A percentile compares a stretch with the other conserved stretches of the same genome.
Evolutionary conservation across 2,329 filamentous ascomycete species (phyloP).

Genomic region (Penicillium sp.): DNA sequence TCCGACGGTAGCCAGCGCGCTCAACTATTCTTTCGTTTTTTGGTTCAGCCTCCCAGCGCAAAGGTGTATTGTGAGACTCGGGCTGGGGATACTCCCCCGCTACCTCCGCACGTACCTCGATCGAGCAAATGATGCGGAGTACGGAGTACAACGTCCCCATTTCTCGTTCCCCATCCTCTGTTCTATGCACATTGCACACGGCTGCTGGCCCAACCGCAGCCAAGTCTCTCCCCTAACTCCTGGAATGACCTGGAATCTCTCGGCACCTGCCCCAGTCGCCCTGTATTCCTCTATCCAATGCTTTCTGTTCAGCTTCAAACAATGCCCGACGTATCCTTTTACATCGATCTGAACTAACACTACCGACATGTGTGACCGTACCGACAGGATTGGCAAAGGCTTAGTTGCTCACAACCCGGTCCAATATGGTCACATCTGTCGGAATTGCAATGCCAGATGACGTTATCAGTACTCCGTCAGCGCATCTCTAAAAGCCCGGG

Average conservation of each 20-base stretch:
- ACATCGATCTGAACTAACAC: conserved; percentile 2
- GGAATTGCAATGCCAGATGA: conserved; percentile 10
- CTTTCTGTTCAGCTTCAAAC: not conserved
- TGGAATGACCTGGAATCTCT: not conserved
- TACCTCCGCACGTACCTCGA: not conserved
- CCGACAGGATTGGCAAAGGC: conserved; percentile 21
- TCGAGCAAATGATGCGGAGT: not conserved
- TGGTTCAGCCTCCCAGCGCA: not conserved
- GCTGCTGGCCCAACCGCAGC: not conserved
- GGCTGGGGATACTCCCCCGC: not conserved
- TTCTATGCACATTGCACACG: not conserved
- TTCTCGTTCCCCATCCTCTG: not conserved
- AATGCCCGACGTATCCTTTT: not conserved
- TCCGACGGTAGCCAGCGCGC: not conserved
- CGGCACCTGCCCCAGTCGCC: conserved; percentile 1
- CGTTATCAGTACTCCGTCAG: conserved; percentile 3
- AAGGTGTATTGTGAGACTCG: not conserved
- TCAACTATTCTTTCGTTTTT: conserved; percentile 1
- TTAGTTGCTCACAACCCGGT: conserved; percentile 10
- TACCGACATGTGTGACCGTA: conserved; percentile 1
- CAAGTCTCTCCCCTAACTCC: not conserved
- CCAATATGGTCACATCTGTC: not conserved
- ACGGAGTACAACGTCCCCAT: not conserved
- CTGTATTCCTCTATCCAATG: conserved; percentile 7
- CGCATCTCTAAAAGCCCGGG: not conserved